Evolutionary conservation across 768 basidiomycete species (phyloP), one percentile per base, ranked within the genome.

Genomic region (Auriscalpium vulgare): DNA sequence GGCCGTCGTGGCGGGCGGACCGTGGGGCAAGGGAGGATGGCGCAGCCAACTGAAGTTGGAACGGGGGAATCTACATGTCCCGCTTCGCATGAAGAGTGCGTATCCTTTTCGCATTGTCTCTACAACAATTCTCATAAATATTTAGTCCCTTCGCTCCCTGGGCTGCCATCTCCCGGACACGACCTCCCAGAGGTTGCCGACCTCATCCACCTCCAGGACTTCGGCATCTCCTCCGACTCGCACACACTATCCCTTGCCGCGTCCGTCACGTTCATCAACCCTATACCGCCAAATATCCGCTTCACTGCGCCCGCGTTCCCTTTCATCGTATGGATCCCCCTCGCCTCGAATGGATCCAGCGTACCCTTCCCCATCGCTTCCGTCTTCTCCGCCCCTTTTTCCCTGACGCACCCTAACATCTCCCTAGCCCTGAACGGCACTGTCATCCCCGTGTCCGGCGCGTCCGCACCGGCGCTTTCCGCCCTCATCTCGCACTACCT

Each of bases 401-500:
- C 68, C 0, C 75, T 88, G 48, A 83, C 81, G 0, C 82, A 83
- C 62, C 85, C 86, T 11, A 90, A 88, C 64, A 76, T 85, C 51
- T 81, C 85, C 0, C 63, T 91, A 21, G 60, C 68, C 37, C 69
- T 89, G 37, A 68, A 71, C 11, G 89, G 89, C 29, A 67, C 59
- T 16, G 77, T 88, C 34, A 74, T 86, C 36, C 78, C 86, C 5
- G 67, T 88, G 4, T 66, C 73, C 2, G 45, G 68, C 2, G 51
- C 68, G 3, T 68, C 78, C 10, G 64, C 74, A 1, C 67, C 72
- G 37, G 63, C 71, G 4, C 72, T 91, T 47, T 87, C 87, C 6
- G 61, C 72, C 10, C 84, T 91, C 70, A 69, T 87, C n/a, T 74
- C 78, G 17, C 76, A 78, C 43, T 89, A 84, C 64, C 76, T 90